Evolutionary conservation across 2,329 filamentous ascomycete species (phyloP).

Genomic region (Escovopsis weberi): DNA sequence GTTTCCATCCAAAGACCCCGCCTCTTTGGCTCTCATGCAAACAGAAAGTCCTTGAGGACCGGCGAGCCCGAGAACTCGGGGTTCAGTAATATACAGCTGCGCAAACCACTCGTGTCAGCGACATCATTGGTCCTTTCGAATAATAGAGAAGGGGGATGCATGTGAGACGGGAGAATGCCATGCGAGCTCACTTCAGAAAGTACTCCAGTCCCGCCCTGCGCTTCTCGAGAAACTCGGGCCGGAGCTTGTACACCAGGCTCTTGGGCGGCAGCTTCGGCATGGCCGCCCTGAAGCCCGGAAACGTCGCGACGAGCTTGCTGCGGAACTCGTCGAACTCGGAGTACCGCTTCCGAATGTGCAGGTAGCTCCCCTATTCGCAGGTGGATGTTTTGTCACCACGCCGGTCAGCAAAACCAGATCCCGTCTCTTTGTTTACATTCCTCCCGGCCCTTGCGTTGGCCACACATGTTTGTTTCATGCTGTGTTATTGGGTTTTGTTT

Average conservation of each 20-base stretch:
- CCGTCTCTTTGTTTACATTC: too few relatives aligned
- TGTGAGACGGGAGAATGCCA: neutral
- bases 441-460: too few relatives aligned
- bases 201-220: constrained; percentile 73
- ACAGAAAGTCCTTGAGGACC: constrained; percentile 80
- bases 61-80: constrained; percentile 90
- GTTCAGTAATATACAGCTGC: constrained; percentile 77
- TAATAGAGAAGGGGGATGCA: neutral
- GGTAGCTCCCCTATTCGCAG: constrained; percentile 36
- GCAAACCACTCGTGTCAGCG: neutral
- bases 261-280: constrained; percentile 86
- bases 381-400: neutral
- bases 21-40: constrained; percentile 31
- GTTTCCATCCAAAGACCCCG: neutral
- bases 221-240: constrained; percentile 72
- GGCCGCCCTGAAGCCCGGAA: constrained; percentile 71
- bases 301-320: constrained; percentile 57
- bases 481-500: too few relatives aligned
- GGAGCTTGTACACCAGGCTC: constrained; percentile 75
- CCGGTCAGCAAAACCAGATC: too few relatives aligned
- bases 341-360: constrained; percentile 60
- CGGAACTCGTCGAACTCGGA: constrained; percentile 87
- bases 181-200: constrained; percentile 66
- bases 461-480: too few relatives aligned
- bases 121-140: neutral